phyloP scores from a whole-genome alignment of 129 eudicot genomes.

The Heracleum sosnowskyi region DNA sequence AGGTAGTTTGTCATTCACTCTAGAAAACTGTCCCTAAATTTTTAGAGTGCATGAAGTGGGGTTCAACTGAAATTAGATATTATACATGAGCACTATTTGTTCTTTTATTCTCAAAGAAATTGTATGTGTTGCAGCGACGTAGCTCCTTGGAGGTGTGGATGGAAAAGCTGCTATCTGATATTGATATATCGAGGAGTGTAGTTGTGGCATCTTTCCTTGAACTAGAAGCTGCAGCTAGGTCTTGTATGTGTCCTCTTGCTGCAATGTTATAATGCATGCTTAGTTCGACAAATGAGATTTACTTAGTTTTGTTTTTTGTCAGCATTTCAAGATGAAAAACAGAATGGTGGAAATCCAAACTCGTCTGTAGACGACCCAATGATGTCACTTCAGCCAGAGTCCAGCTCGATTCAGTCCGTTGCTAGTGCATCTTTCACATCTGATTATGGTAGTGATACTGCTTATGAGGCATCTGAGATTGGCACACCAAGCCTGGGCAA shows the following conservation, averaged over 20 bases:
- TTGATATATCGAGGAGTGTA: slow-evolving; percentile 78
- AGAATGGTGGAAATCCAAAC: slow-evolving; percentile 31
- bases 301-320: slow-evolving; percentile 2
- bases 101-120: slow-evolving; percentile 1
- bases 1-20: slow-evolving; percentile 36
- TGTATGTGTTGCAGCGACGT: slow-evolving; percentile 57
- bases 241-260: slow-evolving; percentile 53
- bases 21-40: neutral
- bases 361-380: slow-evolving; percentile 18
- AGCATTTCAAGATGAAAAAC: slow-evolving; percentile 85
- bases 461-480: slow-evolving; percentile 82
- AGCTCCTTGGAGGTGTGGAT: slow-evolving; percentile 87
- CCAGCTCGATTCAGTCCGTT: slow-evolving; percentile 37
- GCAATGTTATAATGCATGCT: neutral
- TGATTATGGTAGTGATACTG: slow-evolving; percentile 91
- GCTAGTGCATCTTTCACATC: slow-evolving; percentile 57
- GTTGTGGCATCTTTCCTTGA: slow-evolving; percentile 94
- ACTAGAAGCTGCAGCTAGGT: slow-evolving; percentile 93
- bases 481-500: slow-evolving; percentile 74
- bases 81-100: neutral
- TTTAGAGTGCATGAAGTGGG: neutral
- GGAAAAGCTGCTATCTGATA: slow-evolving; percentile 77
- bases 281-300: neutral
- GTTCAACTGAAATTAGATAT: neutral
- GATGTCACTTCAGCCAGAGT: slow-evolving; percentile 31